Conservation (phyloP, 345 rosid species). For the Brassica napus region DNA sequence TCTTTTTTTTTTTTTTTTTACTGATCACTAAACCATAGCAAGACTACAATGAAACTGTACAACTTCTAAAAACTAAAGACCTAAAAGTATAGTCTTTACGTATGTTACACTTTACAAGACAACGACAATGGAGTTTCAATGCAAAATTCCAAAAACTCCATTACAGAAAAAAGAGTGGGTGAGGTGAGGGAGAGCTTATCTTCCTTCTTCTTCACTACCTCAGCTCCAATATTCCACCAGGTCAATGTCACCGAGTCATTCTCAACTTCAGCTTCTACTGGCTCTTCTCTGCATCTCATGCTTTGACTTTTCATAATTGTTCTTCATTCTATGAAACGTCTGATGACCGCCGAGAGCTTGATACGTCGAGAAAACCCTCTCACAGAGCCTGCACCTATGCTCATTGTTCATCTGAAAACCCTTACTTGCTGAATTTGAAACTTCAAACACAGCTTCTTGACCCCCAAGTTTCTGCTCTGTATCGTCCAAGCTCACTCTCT, state of each 20-base stretch:
- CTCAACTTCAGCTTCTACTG: neutral
- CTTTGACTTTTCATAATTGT: neutral
- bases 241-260: neutral
- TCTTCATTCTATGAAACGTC: constrained; percentile 5
- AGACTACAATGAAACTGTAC: neutral
- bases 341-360: constrained; percentile 17
- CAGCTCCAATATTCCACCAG: neutral
- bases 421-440: neutral
- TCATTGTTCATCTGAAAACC: neutral
- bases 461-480: neutral
- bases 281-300: neutral
- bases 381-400: constrained; percentile 1
- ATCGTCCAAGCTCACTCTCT: constrained; percentile 4
- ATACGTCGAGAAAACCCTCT: constrained; percentile 3
- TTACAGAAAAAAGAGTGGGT: too few relatives aligned
- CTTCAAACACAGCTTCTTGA: constrained; percentile 13
- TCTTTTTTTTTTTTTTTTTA: too few relatives aligned
- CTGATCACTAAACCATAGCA: neutral
- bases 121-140: neutral
- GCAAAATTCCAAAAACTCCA: too few relatives aligned
- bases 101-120: neutral
- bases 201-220: neutral
- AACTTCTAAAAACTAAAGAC: neutral
- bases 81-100: neutral
- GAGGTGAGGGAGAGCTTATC: too few relatives aligned